Evolutionary conservation across 139 green algal species (phyloP).

Genomic region (Pseudopediastrum boryanum): DNA sequence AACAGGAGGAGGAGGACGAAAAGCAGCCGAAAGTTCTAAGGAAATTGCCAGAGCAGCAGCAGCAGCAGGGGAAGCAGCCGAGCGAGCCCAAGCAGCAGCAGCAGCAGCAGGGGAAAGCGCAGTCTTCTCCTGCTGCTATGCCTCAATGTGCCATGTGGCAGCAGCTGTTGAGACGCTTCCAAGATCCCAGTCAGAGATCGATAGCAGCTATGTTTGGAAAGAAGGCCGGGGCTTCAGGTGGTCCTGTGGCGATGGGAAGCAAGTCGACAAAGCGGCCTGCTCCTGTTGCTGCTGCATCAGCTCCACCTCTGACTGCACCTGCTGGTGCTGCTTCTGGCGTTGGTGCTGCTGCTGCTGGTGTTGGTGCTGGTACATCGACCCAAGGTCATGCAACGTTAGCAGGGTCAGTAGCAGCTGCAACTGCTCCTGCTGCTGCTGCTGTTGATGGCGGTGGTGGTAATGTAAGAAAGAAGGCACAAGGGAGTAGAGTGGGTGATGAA

Average conservation of each 20-base stretch:
- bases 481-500: neutral
- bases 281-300: no score
- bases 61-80: neutral
- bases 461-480: neutral
- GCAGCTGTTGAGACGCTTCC: slow-evolving; percentile 47
- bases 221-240: no score
- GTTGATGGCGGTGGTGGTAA: neutral
- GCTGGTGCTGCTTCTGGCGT: no score
- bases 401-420: slow-evolving; percentile 9
- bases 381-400: neutral
- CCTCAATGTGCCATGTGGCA: slow-evolving; percentile 19
- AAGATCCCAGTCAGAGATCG: slow-evolving; percentile 50
- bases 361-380: no score
- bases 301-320: no score
- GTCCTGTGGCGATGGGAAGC: no score
- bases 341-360: no score
- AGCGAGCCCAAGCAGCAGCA: neutral
- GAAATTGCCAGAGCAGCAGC: neutral
- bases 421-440: neutral
- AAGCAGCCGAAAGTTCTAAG: neutral
- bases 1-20: neutral
- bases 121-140: neutral
- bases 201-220: slow-evolving; percentile 58
- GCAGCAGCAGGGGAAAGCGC: neutral
- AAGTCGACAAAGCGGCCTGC: slow-evolving; percentile 16